Percentiles rank a stretch among this genome's conserved stretches.
These are phyloP conservation scores for Steccherinum ochraceum DNA, from an alignment of 768 basidiomycete species.

Conservation along the genomic window DNA sequence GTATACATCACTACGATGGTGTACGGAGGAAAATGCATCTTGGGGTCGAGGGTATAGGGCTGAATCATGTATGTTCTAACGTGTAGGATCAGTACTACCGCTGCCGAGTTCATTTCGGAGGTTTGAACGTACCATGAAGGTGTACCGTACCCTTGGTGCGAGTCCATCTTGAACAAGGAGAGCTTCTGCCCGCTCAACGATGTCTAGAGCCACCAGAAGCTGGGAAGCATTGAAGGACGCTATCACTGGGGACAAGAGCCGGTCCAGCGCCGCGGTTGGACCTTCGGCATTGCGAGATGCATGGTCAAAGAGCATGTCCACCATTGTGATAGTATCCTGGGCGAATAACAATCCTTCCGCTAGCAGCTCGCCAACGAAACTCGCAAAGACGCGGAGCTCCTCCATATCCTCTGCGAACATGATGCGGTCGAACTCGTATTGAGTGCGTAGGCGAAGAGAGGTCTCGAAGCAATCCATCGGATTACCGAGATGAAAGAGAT, in stretches of 20 bases:
- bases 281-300: slow-evolving; percentile 10
- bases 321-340: slow-evolving; percentile 17
- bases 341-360: slow-evolving; percentile 15
- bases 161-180: slow-evolving; percentile 17
- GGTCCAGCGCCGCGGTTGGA: slow-evolving; percentile 12
- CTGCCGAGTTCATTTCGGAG: too few relatives aligned
- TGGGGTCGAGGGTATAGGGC: slow-evolving; percentile 13
- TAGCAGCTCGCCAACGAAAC: slow-evolving; percentile 19
- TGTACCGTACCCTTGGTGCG: slow-evolving; percentile 15
- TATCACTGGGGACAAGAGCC: slow-evolving; percentile 16
- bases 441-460: slow-evolving; percentile 7
- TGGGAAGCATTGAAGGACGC: slow-evolving; percentile 14
- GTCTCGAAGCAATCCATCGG: slow-evolving; percentile 13
- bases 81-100: not conserved
- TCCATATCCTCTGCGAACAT: not conserved
- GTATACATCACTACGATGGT: slow-evolving; percentile 17
- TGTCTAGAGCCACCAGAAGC: slow-evolving; percentile 13
- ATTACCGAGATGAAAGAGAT: slow-evolving; percentile 15
- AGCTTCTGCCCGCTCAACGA: slow-evolving; percentile 10
- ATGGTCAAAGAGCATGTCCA: slow-evolving; percentile 12
- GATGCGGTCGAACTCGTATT: slow-evolving; percentile 8
- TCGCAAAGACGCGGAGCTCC: slow-evolving; percentile 3
- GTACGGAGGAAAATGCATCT: slow-evolving; percentile 19
- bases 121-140: slow-evolving; percentile 17
- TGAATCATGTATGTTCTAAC: slow-evolving; percentile 17